phyloP scores from a whole-genome alignment of 495 filamentous ascomycete genomes.

The Pseudevernia furfuracea region DNA sequence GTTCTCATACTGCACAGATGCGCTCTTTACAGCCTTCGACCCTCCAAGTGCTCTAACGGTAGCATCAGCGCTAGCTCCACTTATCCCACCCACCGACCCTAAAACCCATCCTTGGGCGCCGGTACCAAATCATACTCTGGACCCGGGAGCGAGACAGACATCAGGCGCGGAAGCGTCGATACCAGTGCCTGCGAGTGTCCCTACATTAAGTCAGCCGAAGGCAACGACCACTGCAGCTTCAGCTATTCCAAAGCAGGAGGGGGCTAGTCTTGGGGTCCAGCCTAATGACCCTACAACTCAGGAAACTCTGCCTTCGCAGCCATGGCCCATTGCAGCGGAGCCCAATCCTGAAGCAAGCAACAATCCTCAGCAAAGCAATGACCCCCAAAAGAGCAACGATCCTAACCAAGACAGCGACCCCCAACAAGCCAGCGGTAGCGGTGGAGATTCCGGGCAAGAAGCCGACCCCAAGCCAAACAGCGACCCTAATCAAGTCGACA shows the following conservation, averaged over 20 bases:
- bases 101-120: not conserved
- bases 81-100: not conserved
- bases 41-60: not conserved
- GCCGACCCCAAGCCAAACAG: not conserved
- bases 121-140: not conserved
- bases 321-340: not conserved
- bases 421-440: not conserved
- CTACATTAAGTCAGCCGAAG: not conserved
- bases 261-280: not conserved
- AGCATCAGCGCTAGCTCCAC: not conserved
- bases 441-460: not conserved
- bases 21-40: not conserved
- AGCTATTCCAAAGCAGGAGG: not conserved
- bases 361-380: not conserved
- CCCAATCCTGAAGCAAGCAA: not conserved
- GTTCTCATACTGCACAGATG: not conserved
- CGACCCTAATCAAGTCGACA: not conserved
- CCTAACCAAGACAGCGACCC: not conserved
- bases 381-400: not conserved
- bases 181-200: not conserved
- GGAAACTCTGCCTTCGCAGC: not conserved
- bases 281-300: not conserved
- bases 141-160: not conserved
- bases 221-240: not conserved
- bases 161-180: not conserved